These are phyloP conservation scores for Cryptosporidium parvum DNA, from an alignment of 169 alveolate species.

Conservation along the genomic window DNA sequence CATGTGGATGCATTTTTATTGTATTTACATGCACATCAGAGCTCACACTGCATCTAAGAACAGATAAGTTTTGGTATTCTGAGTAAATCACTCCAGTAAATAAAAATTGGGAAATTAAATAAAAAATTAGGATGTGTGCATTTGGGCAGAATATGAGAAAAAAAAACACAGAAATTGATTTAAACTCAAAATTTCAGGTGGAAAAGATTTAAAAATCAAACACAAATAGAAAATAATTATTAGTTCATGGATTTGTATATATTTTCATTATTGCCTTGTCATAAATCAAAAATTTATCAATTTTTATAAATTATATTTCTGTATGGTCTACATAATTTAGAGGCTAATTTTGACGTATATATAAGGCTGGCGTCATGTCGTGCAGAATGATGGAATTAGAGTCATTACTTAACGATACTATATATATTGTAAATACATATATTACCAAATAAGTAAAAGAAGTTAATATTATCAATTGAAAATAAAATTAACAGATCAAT, in stretches of 20 bases:
- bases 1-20: not conserved
- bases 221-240: too few relatives aligned
- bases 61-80: not conserved
- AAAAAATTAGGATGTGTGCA: not conserved
- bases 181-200: too few relatives aligned
- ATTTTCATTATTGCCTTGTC: too few relatives aligned
- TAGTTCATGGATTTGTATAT: not conserved
- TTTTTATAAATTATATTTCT: not conserved
- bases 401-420: slow-evolving; percentile 17
- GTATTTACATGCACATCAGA: not conserved
- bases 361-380: slow-evolving; percentile 22
- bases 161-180: too few relatives aligned
- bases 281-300: too few relatives aligned
- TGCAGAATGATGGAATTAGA: not conserved
- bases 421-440: not conserved
- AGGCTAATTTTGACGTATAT: slow-evolving; percentile 34
- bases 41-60: not conserved
- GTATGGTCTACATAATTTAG: slow-evolving; percentile 29
- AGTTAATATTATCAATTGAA: not conserved
- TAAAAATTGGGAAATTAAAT: not conserved
- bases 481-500: not conserved
- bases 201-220: not conserved
- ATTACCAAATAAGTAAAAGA: not conserved
- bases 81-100: not conserved
- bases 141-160: not conserved